Conservation (phyloP, 768 basidiomycete species). For the Agrocybe praecox region DNA sequence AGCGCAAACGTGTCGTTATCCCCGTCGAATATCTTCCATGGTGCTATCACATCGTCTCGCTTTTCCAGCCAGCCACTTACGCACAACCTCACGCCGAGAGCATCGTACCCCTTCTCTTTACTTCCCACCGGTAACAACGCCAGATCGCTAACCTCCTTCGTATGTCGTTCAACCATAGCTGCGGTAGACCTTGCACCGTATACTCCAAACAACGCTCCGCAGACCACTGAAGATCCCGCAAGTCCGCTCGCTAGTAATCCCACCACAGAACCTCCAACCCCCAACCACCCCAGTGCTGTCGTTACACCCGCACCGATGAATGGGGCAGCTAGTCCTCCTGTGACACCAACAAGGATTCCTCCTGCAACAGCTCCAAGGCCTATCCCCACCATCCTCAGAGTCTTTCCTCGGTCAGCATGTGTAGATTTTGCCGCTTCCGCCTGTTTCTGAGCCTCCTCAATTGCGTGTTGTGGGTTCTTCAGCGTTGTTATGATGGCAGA, state of each 20-base stretch:
- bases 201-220: constrained; percentile 59
- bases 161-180: constrained; percentile 51
- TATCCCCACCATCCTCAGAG: constrained; percentile 47
- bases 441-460: constrained; percentile 45
- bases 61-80: constrained; percentile 56
- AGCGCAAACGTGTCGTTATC: constrained; percentile 55
- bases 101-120: constrained; percentile 36
- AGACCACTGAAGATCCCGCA: constrained; percentile 56
- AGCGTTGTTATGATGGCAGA: constrained; percentile 43
- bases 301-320: constrained; percentile 56
- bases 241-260: constrained; percentile 55
- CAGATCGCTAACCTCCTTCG: constrained; percentile 53
- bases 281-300: constrained; percentile 50
- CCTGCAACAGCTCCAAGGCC: constrained; percentile 56
- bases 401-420: constrained; percentile 43
- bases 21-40: constrained; percentile 52
- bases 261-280: constrained; percentile 53
- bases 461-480: constrained; percentile 48
- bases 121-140: constrained; percentile 48
- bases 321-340: constrained; percentile 62
- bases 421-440: constrained; percentile 38
- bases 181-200: constrained; percentile 55
- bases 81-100: constrained; percentile 53
- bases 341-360: constrained; percentile 56
- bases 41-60: constrained; percentile 47